Evolutionary conservation across 1,284 basidiomycete genomes (phyloP).

Genomic region (Sanghuangporus sanghuang): DNA sequence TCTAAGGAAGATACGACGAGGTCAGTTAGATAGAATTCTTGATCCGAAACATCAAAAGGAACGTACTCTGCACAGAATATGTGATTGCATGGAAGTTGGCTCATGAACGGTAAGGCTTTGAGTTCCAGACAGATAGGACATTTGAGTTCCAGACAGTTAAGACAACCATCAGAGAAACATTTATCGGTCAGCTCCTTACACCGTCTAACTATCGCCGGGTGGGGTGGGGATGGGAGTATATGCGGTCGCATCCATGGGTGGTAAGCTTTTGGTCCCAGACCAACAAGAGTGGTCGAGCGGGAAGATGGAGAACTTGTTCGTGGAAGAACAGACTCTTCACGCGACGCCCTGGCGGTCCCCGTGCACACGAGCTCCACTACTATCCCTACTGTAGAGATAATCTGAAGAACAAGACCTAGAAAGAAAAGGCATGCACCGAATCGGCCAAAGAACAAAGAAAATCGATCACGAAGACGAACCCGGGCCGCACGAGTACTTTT

Average conservation of each 20-base stretch:
- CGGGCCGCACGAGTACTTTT: background rate
- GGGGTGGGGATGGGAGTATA: too few relatives aligned
- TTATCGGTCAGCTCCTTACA: too few relatives aligned
- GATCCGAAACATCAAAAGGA: background rate
- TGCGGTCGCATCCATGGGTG: too few relatives aligned
- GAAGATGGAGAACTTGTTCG: background rate
- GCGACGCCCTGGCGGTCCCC: background rate
- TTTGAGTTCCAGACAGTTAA: constrained; percentile 1
- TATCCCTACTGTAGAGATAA: background rate
- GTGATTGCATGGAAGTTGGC: constrained; percentile 4
- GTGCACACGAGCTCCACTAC: background rate
- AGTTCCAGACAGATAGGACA: constrained; percentile 6
- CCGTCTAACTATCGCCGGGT: too few relatives aligned
- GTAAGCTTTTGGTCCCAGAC: too few relatives aligned
- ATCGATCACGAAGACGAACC: background rate
- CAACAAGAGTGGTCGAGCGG: too few relatives aligned
- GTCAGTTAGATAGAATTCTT: background rate
- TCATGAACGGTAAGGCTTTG: background rate
- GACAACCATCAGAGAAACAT: background rate
- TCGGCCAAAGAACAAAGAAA: too few relatives aligned
- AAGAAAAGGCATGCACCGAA: background rate
- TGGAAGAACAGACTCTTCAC: background rate
- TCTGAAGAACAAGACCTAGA: constrained; percentile 4
- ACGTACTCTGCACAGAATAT: constrained; percentile 9
- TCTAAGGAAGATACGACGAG: background rate